phyloP scores from a whole-genome alignment of 805 yeast genomes.

The Lipomyces chichibuensis region DNA sequence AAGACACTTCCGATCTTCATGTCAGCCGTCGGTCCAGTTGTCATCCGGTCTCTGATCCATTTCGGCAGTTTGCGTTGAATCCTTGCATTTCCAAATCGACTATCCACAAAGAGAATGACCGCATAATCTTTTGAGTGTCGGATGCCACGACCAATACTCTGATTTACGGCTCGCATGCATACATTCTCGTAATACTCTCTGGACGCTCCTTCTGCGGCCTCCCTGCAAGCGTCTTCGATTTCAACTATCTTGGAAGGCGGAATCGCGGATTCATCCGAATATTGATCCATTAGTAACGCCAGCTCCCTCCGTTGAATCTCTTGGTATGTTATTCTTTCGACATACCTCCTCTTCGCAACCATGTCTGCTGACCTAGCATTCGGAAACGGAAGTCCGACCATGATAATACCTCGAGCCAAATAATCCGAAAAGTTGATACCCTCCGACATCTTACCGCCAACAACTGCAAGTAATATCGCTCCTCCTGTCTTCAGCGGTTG shows the following conservation, averaged over 20 bases:
- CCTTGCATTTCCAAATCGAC: constrained; percentile 53
- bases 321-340: constrained; percentile 56
- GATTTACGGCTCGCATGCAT: constrained; percentile 90
- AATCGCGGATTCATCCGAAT: neutral
- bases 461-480: constrained; percentile 77
- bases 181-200: constrained; percentile 73
- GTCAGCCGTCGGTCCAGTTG: neutral
- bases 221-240: constrained; percentile 42
- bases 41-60: constrained; percentile 64
- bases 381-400: constrained; percentile 90
- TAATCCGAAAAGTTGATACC: constrained; percentile 90
- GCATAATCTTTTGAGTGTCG: constrained; percentile 84
- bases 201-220: constrained; percentile 54
- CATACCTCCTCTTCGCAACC: constrained; percentile 66
- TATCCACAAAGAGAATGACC: constrained; percentile 69
- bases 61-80: constrained; percentile 66
- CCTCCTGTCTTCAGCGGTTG: constrained; percentile 47
- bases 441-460: constrained; percentile 90
- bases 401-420: constrained; percentile 81
- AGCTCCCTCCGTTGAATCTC: constrained; percentile 45
- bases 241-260: constrained; percentile 30
- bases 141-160: constrained; percentile 89
- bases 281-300: neutral
- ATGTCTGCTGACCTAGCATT: constrained; percentile 81
- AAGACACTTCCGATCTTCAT: constrained; percentile 10